Base-by-base conservation (phyloP, 1,284 basidiomycete genomes). In the Golubevia sp. region DNA sequence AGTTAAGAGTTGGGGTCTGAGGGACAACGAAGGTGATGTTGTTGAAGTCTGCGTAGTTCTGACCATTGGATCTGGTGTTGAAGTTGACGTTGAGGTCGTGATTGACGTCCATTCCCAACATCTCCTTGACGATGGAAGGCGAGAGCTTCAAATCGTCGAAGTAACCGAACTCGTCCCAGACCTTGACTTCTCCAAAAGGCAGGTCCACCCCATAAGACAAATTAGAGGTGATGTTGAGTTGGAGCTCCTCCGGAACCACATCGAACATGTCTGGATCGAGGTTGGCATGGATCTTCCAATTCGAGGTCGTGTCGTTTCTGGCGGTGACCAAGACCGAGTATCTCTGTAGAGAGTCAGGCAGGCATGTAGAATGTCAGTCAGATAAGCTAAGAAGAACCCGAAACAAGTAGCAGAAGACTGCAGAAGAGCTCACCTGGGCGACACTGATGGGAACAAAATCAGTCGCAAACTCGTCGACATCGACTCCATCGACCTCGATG, bases 271-370 rank as follows among this genome's bases (percentile, higher is more conserved):
- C 85, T 13, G 78, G 72, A 64, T 94, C 92, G 88, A 97, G 92
- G 86, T 93, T 92, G 24, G 92, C 91, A 79, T 94, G 93, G 67
- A 99, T 89, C 51, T 88, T 89, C 89, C 91, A 98, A 86, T 97
- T 97, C 21, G 88, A 85, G 15, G 86, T 86, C 0, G 92, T 91
- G 74, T 94, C 92, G 84, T 94, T 93, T 61, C 91, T 89, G 8
- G 96, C 94, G 21, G 90, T 91, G 56, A 97, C 92, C 55, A 97
- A 89, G 56, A 98, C 86, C 0, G 93, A 94, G 85, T 95, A 97
- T n/a, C 95, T 89, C 84, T 98, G n/a, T n/a, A n/a, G n/a, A n/a
- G n/a, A n/a, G n/a, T n/a, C n/a, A n/a, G n/a, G n/a, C n/a, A n/a
- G n/a, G n/a, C n/a, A n/a, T n/a, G n/a, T n/a, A n/a, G n/a, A n/a